Percentiles rank a stretch among this genome's conserved stretches.
These are phyloP conservation scores for Poa pratensis DNA, from an alignment of 176 grass and related monocot species.

Conservation along the genomic window DNA sequence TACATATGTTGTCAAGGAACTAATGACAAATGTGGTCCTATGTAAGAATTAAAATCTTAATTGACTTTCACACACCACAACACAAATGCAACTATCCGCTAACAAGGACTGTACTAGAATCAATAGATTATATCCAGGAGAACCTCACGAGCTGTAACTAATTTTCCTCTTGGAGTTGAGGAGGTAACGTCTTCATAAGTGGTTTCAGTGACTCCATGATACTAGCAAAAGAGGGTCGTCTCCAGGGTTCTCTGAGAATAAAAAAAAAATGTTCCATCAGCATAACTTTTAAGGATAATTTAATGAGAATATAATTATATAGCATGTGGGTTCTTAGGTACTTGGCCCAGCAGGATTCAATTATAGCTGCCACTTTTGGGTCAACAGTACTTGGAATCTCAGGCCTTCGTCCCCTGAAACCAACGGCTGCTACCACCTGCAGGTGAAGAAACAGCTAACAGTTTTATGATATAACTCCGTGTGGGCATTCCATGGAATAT, in stretches of 20 bases:
- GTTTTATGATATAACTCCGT: background rate
- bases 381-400: constrained; percentile 65
- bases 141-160: constrained; percentile 21
- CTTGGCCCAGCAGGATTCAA: constrained; percentile 85
- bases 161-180: constrained; percentile 43
- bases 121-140: background rate
- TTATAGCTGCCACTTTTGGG: constrained; percentile 61
- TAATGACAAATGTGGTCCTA: background rate
- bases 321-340: constrained; percentile 48
- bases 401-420: constrained; percentile 71
- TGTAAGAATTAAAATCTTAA: constrained; percentile 26
- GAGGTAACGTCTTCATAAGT: constrained; percentile 56
- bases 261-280: constrained; percentile 1
- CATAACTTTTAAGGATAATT: constrained; percentile 14
- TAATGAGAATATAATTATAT: constrained; percentile 5
- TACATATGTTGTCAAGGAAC: constrained; percentile 1
- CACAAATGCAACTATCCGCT: background rate
- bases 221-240: constrained; percentile 73
- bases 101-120: background rate
- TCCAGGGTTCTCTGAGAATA: constrained; percentile 68
- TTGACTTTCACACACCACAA: constrained; percentile 14
- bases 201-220: constrained; percentile 80
- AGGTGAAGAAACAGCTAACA: background rate
- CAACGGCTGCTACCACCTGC: constrained; percentile 85
- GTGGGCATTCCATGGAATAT: background rate